Evolutionary conservation across 352 stramenopile species (phyloP).

Genomic region (Poterioochromonas sp.): DNA sequence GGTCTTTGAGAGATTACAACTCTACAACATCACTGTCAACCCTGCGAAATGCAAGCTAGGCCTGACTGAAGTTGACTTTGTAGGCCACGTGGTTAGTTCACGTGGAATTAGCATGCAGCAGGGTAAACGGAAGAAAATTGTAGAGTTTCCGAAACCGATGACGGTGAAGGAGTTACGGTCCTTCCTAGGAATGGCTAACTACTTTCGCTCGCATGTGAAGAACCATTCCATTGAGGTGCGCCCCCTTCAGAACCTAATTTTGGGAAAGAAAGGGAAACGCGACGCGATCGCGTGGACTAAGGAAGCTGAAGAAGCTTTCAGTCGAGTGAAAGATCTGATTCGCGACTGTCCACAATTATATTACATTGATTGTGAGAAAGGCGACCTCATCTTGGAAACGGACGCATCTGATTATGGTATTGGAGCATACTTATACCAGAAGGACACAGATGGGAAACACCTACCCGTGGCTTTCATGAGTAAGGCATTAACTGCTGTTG

Average conservation of each 20-base stretch:
- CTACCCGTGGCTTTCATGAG: neutral
- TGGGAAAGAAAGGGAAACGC: no score
- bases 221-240: neutral
- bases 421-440: conserved; percentile 24
- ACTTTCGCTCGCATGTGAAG: neutral
- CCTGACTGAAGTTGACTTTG: neutral
- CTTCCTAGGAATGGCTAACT: conserved; percentile 19
- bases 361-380: neutral
- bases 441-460: neutral
- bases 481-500: neutral
- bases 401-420: conserved; percentile 16
- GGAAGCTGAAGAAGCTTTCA: neutral
- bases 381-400: neutral
- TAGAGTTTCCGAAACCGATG: neutral
- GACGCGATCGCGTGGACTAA: neutral
- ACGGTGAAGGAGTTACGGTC: neutral
- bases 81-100: neutral
- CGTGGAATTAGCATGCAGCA: neutral
- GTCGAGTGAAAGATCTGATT: neutral
- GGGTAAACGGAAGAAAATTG: neutral
- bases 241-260: neutral
- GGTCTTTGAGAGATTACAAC: neutral
- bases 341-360: neutral
- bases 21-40: neutral
- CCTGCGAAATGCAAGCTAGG: conserved; percentile 9